Percentiles rank a stretch among this genome's conserved stretches.
phyloP scores from a whole-genome alignment of 768 basidiomycete genomes.

The Chalciporus sphaerocephalus region DNA sequence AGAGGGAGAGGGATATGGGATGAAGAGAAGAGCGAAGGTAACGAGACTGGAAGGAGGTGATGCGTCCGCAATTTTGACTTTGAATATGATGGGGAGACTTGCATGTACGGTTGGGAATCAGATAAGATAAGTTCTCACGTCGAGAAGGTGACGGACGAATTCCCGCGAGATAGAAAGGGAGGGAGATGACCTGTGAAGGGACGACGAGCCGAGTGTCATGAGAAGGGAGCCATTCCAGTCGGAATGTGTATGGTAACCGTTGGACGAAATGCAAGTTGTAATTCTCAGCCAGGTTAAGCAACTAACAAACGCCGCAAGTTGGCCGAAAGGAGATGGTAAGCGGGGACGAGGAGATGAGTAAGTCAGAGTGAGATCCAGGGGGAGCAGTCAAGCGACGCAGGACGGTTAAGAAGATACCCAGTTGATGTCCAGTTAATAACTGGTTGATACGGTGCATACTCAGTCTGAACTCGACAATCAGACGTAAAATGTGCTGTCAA shows the following conservation, averaged over 20 bases:
- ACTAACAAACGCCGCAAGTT: slow-evolving; percentile 7
- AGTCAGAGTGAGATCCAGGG: not conserved
- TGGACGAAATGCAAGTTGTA: slow-evolving; percentile 3
- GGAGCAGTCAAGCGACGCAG: not conserved
- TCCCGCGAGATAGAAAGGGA: slow-evolving; percentile 6
- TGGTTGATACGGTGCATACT: not conserved
- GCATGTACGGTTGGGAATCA: slow-evolving; percentile 21
- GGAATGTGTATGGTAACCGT: slow-evolving; percentile 4
- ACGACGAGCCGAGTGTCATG: slow-evolving; percentile 4
- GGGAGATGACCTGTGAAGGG: slow-evolving; percentile 9
- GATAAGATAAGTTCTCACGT: slow-evolving; percentile 35
- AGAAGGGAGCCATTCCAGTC: slow-evolving; percentile 8
- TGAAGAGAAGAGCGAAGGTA: not conserved
- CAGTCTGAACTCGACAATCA: not conserved
- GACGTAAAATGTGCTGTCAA: not conserved
- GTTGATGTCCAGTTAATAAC: not conserved
- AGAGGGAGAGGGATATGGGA: not conserved
- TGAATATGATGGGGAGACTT: slow-evolving; percentile 2
- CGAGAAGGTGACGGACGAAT: slow-evolving; percentile 11
- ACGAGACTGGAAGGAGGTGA: not conserved
- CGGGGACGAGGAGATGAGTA: not conserved
- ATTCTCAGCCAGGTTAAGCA: slow-evolving; percentile 10
- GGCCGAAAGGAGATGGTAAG: not conserved
- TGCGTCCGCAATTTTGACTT: slow-evolving; percentile 6
- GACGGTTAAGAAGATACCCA: not conserved